Evolutionary conservation across 2,329 filamentous ascomycete genomes (phyloP).

Genomic region (Pezicula rhizophila): DNA sequence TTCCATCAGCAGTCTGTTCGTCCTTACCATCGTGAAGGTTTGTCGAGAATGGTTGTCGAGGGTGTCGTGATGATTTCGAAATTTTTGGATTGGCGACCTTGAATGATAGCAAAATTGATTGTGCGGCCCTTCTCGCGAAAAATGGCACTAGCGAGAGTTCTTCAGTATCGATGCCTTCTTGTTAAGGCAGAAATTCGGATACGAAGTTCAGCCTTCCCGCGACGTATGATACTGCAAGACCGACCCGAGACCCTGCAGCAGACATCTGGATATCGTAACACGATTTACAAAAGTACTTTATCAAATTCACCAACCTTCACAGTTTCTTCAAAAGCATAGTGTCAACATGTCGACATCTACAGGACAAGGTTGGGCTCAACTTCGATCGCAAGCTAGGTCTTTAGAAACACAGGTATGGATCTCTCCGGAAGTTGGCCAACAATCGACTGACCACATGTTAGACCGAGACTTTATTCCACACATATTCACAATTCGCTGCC

Average conservation of each 20-base stretch:
- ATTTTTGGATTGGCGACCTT: background rate
- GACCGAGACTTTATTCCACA: constrained; percentile 79
- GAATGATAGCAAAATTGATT: background rate
- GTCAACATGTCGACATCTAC: constrained; percentile 17
- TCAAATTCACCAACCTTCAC: background rate
- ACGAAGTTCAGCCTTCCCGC: background rate
- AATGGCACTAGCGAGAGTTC: no score
- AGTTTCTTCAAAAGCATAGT: background rate
- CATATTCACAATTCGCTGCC: constrained; percentile 86
- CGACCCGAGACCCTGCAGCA: background rate
- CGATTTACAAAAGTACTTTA: background rate
- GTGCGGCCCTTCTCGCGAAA: background rate
- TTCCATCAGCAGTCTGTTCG: background rate
- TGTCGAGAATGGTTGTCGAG: constrained; percentile 19
- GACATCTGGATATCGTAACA: background rate
- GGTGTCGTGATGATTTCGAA: constrained; percentile 18
- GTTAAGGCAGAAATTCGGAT: background rate
- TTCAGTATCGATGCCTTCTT: no score
- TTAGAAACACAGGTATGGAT: constrained; percentile 77
- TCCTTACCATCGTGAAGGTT: constrained; percentile 30
- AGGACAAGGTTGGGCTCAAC: constrained; percentile 72
- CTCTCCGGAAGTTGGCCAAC: constrained; percentile 1
- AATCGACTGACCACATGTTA: constrained; percentile 32
- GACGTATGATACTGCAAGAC: background rate
- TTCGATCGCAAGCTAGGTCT: constrained; percentile 84